phyloP scores from a whole-genome alignment of 2,329 filamentous ascomycete species.

The Moelleriella libera region DNA sequence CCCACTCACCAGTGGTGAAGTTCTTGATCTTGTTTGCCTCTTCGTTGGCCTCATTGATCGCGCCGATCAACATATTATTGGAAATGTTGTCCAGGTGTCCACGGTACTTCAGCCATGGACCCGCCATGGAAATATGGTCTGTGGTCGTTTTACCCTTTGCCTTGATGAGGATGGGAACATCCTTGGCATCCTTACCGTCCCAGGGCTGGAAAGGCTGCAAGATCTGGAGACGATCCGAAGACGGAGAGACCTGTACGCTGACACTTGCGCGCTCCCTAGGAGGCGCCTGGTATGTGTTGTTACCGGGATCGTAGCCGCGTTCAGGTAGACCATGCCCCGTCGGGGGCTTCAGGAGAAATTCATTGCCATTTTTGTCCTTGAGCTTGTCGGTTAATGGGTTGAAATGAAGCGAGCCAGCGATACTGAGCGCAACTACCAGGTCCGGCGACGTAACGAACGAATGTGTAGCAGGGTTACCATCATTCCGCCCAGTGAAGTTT shows the following conservation, averaged over 20 bases:
- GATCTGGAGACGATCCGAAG: slow-evolving; percentile 87
- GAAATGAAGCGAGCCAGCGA: slow-evolving; percentile 78
- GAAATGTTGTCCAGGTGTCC: slow-evolving; percentile 98
- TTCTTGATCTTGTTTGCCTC: slow-evolving; percentile 98
- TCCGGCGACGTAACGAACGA: slow-evolving; percentile 88
- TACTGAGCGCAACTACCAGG: slow-evolving; percentile 72
- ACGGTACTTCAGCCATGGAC: slow-evolving; percentile 97
- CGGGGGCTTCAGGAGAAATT: slow-evolving; percentile 77
- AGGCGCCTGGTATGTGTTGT: slow-evolving; percentile 92
- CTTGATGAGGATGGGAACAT: slow-evolving; percentile 93
- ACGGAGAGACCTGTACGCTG: slow-evolving; percentile 69
- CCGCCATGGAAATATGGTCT: slow-evolving; percentile 94
- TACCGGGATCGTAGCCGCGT: slow-evolving; percentile 77
- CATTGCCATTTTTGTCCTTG: slow-evolving; percentile 91
- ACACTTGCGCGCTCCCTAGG: slow-evolving; percentile 64
- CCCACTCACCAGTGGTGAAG: slow-evolving; percentile 68
- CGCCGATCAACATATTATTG: slow-evolving; percentile 99
- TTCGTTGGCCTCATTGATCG: slow-evolving; percentile 87
- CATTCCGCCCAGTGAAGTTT: slow-evolving; percentile 98
- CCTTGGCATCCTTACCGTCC: slow-evolving; percentile 79
- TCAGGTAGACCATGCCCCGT: slow-evolving; percentile 68
- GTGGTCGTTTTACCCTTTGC: slow-evolving; percentile 91
- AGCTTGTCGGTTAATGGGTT: slow-evolving; percentile 88
- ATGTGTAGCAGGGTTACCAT: slow-evolving; percentile 88
- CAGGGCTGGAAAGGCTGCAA: slow-evolving; percentile 75